Base-by-base conservation (phyloP, 495 filamentous ascomycete species). In the Penicillium argentinense region DNA sequence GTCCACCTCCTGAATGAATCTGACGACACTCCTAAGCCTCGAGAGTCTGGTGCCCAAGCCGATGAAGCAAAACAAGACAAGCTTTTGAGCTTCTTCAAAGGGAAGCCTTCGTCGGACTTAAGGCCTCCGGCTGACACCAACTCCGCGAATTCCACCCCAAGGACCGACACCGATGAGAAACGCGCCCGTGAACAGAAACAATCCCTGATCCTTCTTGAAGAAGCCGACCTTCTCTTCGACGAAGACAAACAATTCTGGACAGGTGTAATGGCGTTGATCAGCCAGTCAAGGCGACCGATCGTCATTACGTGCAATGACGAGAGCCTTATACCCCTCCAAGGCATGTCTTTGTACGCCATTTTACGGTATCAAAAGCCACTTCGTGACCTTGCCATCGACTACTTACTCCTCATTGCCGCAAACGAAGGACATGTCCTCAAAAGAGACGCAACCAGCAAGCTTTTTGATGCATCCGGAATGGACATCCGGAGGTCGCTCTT, bases 271-370 rank as follows among this genome's bases (percentile, higher is more conserved):
- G 77, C 77, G 11, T 77, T 99, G 22, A 87, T 95, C 43, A 68
- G 71, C 11, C 84, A 90, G 50, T 96, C 95, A 0, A 93, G 88
- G 57, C 80, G 95, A 28, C 95, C 95, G 2, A 87, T 99, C 29
- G 75, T 99, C 54, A 84, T 99, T 67, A 97, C 95, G 0, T 97
- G 95, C 73, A 96, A 90, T 47, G 82, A 97, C 53, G 95, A 97
- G 62, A 76, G 68, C 19, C 60, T 87, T 9, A 61, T 99, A 4
- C 90, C 91, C 0, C 47, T 88, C 1, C 73, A 84, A 14, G 79
- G 77, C 9, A 72, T 96, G 39, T 78, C 77, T 7, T 71, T 96
- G 2, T 85, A 96, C 58, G 93, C 87, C 17, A 91, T 97, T 38
- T 77, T 99, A 30, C 85, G 95, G n/a, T 85, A 93, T 52, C 74